Evolutionary conservation across 2,329 filamentous ascomycete genomes (phyloP), one percentile per base, ranked within the genome.

Genomic region (Ophiocordyceps sinensis): DNA sequence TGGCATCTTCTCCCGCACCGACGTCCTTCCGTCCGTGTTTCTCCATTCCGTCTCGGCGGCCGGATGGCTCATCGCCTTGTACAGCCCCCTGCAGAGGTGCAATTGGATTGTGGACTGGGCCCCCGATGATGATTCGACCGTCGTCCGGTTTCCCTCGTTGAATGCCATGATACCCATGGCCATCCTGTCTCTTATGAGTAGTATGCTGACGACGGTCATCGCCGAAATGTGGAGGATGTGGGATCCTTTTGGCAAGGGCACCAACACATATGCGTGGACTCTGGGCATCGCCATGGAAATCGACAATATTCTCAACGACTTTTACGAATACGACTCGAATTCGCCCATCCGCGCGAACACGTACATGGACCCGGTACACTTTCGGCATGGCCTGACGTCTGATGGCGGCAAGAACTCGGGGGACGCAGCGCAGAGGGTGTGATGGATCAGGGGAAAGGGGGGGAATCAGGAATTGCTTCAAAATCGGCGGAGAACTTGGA

Each of bases 251-350:
- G 38, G 43, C 9, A 37, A 17, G 12, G 47, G 46, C 1, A 38
- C 51, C 9, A 56, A 56, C 29, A 49, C 40, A 19, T 49, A 46
- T 37, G 37, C 47, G 14, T 57, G 51, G 49, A 53, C 51, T 1
- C 41, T 55, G 15, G 51, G 51, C 3, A 47, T 56, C n/a, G 55
- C 53, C 2, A 48, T 30, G 11, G 55, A 56, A 36, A 45, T 56
- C 40, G 54, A 56, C 42, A 42, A 43, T 19, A 49, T 56, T 43
- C 28, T 56, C 29, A 50, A 53, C 26, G 52, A 56, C 21, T 55
- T 49, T 40, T 46, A 51, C 38, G 52, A 53, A 39, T 34, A 42
- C 14, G 50, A 53, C 5, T 28, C 36, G 11, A 28, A 38, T 35
- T 19, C 29, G 2, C 37, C 43, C 12, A 14, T 43, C 11, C 45